Percentiles rank a stretch among this genome's conserved stretches.
These are phyloP conservation scores for Populus hybrid DNA, from an alignment of 441 rosid genomes.

Conservation along the genomic window DNA sequence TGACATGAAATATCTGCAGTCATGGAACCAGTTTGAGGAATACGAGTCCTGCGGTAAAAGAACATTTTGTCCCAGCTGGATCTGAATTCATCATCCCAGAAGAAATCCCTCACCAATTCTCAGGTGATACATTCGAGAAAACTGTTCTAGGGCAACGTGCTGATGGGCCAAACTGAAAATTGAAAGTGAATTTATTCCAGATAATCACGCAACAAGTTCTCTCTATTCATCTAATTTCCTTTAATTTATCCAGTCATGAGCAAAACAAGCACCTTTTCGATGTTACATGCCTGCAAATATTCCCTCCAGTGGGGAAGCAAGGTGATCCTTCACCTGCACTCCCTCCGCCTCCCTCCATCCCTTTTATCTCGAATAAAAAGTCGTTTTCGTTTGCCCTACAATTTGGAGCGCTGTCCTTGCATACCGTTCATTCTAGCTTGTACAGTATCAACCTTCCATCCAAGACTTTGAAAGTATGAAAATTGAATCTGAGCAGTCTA, in stretches of 20 bases:
- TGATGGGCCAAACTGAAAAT: background rate
- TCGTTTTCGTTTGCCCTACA: too few species aligned
- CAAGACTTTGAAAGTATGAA: background rate
- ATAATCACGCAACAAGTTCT: background rate
- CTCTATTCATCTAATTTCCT: background rate
- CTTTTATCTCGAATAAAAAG: too few species aligned
- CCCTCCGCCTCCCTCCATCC: background rate
- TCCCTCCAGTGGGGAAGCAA: background rate
- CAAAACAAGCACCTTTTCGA: background rate
- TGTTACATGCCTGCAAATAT: background rate
- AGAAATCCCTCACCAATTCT: background rate
- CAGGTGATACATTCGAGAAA: background rate
- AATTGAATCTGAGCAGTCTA: background rate
- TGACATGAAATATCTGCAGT: too few species aligned
- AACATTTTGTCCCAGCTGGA: conserved; percentile 1
- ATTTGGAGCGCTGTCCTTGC: background rate
- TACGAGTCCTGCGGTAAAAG: background rate
- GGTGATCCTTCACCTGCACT: background rate
- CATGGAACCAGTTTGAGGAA: background rate
- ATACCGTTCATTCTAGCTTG: background rate
- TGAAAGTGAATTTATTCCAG: too few species aligned
- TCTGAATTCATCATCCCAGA: conserved; percentile 9
- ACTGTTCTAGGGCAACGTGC: background rate
- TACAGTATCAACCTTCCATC: background rate
- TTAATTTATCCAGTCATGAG: too few species aligned